These are phyloP conservation scores for Parathielavia hyrcaniae DNA, from an alignment of 495 filamentous ascomycete genomes.

Conservation along the genomic window DNA sequence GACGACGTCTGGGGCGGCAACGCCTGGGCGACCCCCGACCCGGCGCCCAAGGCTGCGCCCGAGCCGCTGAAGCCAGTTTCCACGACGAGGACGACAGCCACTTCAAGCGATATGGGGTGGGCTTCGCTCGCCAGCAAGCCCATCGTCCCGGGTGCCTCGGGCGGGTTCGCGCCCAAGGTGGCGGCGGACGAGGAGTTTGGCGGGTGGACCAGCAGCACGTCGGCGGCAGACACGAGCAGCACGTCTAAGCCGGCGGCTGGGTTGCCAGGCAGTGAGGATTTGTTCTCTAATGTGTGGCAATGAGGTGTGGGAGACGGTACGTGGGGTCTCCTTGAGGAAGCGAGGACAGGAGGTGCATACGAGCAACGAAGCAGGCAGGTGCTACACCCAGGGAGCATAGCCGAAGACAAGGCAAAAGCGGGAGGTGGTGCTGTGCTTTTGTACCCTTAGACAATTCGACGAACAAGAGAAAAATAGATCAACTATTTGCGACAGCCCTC, in stretches of 20 bases:
- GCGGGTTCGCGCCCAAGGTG: conserved; percentile 58
- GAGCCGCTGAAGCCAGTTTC: conserved; percentile 30
- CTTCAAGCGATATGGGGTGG: conserved; percentile 52
- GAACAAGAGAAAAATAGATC: neutral
- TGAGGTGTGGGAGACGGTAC: conserved; percentile 30
- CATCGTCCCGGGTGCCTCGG: conserved; percentile 47
- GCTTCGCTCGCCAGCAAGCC: conserved; percentile 50
- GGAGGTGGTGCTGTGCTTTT: neutral
- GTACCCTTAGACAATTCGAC: neutral
- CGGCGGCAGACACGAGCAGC: conserved; percentile 33
- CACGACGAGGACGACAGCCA: conserved; percentile 30
- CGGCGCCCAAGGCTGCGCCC: conserved; percentile 31
- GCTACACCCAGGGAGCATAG: neutral
- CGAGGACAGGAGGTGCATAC: too few species aligned
- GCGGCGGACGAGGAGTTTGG: conserved; percentile 88
- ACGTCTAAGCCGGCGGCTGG: conserved; percentile 41
- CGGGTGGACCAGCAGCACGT: conserved; percentile 73
- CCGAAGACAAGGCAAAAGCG: neutral
- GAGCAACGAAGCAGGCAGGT: too few species aligned
- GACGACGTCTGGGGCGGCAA: conserved; percentile 51
- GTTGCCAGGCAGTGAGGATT: conserved; percentile 68
- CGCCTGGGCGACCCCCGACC: conserved; percentile 49
- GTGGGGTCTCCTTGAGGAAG: neutral
- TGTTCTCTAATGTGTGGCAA: conserved; percentile 94
- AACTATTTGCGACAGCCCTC: neutral